These are phyloP conservation scores for Yamadazyma akitaensis DNA, from an alignment of 805 yeast genomes.

Conservation along the genomic window DNA sequence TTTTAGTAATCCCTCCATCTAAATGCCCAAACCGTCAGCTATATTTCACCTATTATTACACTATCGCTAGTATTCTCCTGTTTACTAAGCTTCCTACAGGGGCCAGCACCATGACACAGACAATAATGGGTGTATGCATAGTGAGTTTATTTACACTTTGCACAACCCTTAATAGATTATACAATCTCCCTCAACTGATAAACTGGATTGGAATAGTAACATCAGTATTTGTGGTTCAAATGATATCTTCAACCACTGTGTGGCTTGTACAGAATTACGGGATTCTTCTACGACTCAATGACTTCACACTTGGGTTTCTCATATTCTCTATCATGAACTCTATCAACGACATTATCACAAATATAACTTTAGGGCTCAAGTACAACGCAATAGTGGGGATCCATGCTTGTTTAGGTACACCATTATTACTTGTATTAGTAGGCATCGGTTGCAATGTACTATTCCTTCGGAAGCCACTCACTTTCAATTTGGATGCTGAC, in stretches of 20 bases:
- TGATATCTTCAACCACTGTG: slow-evolving; percentile 23
- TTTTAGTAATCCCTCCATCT: neutral
- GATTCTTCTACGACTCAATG: slow-evolving; percentile 39
- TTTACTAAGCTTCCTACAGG: neutral
- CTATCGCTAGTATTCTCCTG: neutral
- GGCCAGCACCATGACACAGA: neutral
- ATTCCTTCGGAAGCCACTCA: slow-evolving; percentile 16
- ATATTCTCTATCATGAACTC: slow-evolving; percentile 50
- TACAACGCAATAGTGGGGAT: slow-evolving; percentile 39
- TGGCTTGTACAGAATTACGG: slow-evolving; percentile 43
- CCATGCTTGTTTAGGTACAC: slow-evolving; percentile 54
- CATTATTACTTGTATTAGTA: slow-evolving; percentile 44
- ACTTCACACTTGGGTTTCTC: slow-evolving; percentile 47
- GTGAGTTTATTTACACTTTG: neutral
- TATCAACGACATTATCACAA: slow-evolving; percentile 51
- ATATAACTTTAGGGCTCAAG: slow-evolving; percentile 43
- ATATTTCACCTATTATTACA: slow-evolving; percentile 3
- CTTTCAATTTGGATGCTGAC: slow-evolving; percentile 22
- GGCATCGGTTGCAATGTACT: slow-evolving; percentile 51
- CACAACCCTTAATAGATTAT: neutral
- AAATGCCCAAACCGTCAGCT: neutral
- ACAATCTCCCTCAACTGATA: slow-evolving; percentile 7
- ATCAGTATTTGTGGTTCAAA: slow-evolving; percentile 26
- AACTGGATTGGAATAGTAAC: slow-evolving; percentile 19
- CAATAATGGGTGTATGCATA: neutral